phyloP scores from a whole-genome alignment of 192 early-diverging fungal genomes.

The Backusella tarrabulga region DNA sequence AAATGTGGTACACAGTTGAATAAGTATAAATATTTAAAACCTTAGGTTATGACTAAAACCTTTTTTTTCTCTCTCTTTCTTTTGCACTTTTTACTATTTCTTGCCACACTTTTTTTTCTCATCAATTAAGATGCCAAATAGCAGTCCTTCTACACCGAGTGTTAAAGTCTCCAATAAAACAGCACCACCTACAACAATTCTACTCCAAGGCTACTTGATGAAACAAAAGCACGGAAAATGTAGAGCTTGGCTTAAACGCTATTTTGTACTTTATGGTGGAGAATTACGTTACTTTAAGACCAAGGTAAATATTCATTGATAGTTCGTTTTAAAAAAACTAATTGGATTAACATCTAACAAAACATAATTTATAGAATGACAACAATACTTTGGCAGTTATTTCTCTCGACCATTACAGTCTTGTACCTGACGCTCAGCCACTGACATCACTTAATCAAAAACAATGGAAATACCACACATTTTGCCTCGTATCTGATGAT shows the following conservation, averaged over 20 bases:
- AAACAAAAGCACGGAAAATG: constrained; percentile 31
- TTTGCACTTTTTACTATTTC: neutral
- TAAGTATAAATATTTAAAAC: neutral
- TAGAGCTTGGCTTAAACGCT: constrained; percentile 18
- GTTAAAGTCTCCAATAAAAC: neutral
- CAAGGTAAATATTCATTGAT: constrained; percentile 6
- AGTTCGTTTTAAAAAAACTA: neutral
- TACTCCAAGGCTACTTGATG: constrained; percentile 18
- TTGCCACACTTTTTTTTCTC: neutral
- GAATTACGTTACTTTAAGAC: constrained; percentile 17
- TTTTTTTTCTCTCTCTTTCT: neutral
- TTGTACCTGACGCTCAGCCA: constrained; percentile 9
- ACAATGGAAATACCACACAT: constrained; percentile 1
- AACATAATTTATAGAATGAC: constrained; percentile 7
- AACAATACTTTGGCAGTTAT: neutral
- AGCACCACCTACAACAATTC: neutral
- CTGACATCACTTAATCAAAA: constrained; percentile 14
- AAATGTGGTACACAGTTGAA: neutral
- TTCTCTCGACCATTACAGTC: constrained; percentile 14
- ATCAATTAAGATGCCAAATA: neutral
- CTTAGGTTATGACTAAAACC: neutral
- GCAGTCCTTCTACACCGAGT: neutral
- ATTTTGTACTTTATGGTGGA: constrained; percentile 25
- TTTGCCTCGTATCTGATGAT: constrained; percentile 20
- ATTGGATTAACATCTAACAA: neutral